These are phyloP conservation scores for Coemansia biformis DNA, from an alignment of 192 early-diverging fungal species.

Conservation along the genomic window DNA sequence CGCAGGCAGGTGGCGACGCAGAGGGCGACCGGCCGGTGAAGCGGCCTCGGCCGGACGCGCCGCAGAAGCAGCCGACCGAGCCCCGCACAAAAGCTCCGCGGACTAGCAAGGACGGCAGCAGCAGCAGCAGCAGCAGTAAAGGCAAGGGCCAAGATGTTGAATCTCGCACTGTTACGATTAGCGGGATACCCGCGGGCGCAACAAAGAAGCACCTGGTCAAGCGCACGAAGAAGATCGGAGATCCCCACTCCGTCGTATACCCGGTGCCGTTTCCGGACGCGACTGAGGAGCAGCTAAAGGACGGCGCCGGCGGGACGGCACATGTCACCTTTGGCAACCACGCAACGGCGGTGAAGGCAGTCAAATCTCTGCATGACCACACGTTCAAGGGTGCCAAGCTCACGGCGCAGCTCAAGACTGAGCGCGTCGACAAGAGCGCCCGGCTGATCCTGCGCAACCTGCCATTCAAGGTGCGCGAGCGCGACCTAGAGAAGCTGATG, in stretches of 20 bases:
- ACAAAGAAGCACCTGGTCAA: constrained; percentile 76
- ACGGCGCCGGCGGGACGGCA: constrained; percentile 37
- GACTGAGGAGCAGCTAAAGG: constrained; percentile 41
- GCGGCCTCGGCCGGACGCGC: constrained; percentile 7
- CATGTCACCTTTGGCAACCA: constrained; percentile 42
- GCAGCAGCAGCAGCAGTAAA: constrained; percentile 3
- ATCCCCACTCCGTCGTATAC: constrained; percentile 60
- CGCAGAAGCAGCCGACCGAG: constrained; percentile 18
- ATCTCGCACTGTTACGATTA: constrained; percentile 35
- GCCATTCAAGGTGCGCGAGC: constrained; percentile 65
- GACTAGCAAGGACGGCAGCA: constrained; percentile 2
- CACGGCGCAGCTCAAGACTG: constrained; percentile 44
- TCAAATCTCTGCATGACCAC: constrained; percentile 62
- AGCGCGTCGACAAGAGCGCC: constrained; percentile 55
- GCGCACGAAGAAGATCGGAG: constrained; percentile 51
- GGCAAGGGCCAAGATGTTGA: constrained; percentile 17
- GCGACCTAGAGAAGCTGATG: constrained; percentile 63
- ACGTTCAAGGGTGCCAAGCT: constrained; percentile 68
- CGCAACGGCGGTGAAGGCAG: constrained; percentile 48
- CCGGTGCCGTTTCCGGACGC: constrained; percentile 48
- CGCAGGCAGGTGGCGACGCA: background rate
- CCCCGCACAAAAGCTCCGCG: constrained; percentile 19
- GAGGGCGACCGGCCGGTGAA: constrained; percentile 13
- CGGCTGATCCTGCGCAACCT: constrained; percentile 87
- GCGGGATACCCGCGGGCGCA: constrained; percentile 55